Percentiles rank a stretch among this genome's conserved stretches.
phyloP scores from a whole-genome alignment of 2,329 filamentous ascomycete species.

The Stachybotrys elegans region DNA sequence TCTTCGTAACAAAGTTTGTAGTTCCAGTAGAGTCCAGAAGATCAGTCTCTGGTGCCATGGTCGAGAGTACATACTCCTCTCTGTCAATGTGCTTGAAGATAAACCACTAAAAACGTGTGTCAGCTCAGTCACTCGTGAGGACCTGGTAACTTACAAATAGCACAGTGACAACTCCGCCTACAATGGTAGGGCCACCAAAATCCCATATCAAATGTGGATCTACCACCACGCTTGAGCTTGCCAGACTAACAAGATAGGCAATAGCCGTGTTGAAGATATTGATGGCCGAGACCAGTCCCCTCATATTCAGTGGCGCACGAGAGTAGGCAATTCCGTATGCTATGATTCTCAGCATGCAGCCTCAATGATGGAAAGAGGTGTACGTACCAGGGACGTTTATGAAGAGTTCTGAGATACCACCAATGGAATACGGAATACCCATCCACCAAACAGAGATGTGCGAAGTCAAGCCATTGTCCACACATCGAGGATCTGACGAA shows the following conservation, averaged over 20 bases:
- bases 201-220: slow-evolving; percentile 44
- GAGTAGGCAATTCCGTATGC: slow-evolving; percentile 47
- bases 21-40: neutral
- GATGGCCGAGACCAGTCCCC: slow-evolving; percentile 39
- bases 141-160: slow-evolving; percentile 24
- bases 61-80: neutral
- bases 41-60: too few relatives aligned
- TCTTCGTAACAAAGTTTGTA: neutral
- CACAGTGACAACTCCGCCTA: slow-evolving; percentile 36
- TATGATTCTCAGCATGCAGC: neutral
- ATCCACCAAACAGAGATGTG: slow-evolving; percentile 20
- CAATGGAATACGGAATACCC: slow-evolving; percentile 17
- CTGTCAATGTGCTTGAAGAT: neutral
- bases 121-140: neutral
- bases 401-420: slow-evolving; percentile 23
- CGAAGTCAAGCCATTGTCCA: slow-evolving; percentile 15
- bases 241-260: slow-evolving; percentile 39
- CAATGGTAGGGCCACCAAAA: slow-evolving; percentile 40
- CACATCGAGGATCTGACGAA: slow-evolving; percentile 15
- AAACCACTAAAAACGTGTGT: neutral
- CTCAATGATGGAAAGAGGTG: neutral
- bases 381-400: slow-evolving; percentile 14
- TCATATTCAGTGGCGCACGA: slow-evolving; percentile 41
- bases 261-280: slow-evolving; percentile 40
- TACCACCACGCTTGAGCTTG: slow-evolving; percentile 35